Conservation (phyloP, 371 early-diverging fungal genomes). For the Apophysomyces elegans region DNA sequence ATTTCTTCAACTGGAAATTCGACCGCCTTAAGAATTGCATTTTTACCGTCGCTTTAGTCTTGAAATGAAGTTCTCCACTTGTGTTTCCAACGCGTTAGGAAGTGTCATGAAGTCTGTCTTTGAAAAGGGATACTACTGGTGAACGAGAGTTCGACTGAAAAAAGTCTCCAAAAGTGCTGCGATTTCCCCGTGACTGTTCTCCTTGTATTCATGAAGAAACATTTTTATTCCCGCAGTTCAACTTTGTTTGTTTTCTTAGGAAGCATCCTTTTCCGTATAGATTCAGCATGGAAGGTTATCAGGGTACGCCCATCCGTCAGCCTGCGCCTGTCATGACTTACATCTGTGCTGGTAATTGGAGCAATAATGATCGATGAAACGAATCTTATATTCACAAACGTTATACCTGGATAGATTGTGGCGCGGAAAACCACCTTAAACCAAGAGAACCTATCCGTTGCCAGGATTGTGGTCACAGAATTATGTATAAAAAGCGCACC, state of each 20-base stretch:
- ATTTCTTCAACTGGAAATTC: no score
- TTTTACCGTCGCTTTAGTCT: conserved; percentile 63
- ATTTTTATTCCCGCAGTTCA: neutral
- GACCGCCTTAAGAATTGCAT: neutral
- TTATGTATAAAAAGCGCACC: conserved; percentile 97
- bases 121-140: neutral
- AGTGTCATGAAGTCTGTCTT: conserved; percentile 26
- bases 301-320: conserved; percentile 54
- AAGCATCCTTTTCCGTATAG: neutral
- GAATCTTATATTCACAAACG: neutral
- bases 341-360: conserved; percentile 59
- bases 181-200: conserved; percentile 1
- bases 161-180: neutral
- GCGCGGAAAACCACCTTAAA: conserved; percentile 88
- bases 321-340: conserved; percentile 62
- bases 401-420: conserved; percentile 69
- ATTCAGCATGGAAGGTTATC: conserved; percentile 47
- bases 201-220: neutral
- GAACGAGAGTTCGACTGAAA: neutral
- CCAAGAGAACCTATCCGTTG: conserved; percentile 96
- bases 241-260: neutral
- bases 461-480: conserved; percentile 94
- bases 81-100: conserved; percentile 41
- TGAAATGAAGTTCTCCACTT: conserved; percentile 56
- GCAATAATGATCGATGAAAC: neutral